Percentiles rank a stretch among this genome's conserved stretches.
Conservation (phyloP, 345 rosid genomes). For the Citrus maxima region DNA sequence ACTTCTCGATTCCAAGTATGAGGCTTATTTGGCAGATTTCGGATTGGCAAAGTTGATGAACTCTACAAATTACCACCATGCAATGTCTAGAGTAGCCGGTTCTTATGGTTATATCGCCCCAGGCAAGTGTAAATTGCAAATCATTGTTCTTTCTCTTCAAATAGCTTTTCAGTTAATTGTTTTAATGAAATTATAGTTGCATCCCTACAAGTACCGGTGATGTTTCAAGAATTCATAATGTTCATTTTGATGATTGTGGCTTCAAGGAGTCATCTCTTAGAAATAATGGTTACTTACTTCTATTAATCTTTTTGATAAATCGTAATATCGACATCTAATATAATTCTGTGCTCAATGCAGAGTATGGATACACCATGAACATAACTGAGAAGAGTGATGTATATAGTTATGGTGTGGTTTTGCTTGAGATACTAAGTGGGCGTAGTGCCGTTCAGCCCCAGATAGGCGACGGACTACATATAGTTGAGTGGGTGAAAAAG, state of each 20-base stretch:
- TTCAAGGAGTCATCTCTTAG: not conserved
- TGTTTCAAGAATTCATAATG: not conserved
- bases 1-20: slow-evolving; percentile 75
- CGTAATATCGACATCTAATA: not conserved
- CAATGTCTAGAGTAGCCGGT: slow-evolving; percentile 87
- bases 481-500: slow-evolving; percentile 93
- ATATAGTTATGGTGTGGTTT: slow-evolving; percentile 87
- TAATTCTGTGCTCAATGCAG: slow-evolving; percentile 40
- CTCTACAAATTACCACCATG: slow-evolving; percentile 68
- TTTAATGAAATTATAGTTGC: not conserved
- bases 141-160: not conserved
- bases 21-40: slow-evolving; percentile 85
- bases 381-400: slow-evolving; percentile 96
- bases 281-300: not conserved
- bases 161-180: not conserved
- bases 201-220: not conserved
- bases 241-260: not conserved
- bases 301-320: not conserved
- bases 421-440: slow-evolving; percentile 81
- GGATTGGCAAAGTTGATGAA: slow-evolving; percentile 88
- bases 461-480: slow-evolving; percentile 74
- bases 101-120: slow-evolving; percentile 97
- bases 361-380: slow-evolving; percentile 93
- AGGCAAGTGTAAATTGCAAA: slow-evolving; percentile 40
- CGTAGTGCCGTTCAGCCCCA: slow-evolving; percentile 76